Base-by-base conservation (phyloP, 441 rosid species). In the Pelargonium citronellum region DNA sequence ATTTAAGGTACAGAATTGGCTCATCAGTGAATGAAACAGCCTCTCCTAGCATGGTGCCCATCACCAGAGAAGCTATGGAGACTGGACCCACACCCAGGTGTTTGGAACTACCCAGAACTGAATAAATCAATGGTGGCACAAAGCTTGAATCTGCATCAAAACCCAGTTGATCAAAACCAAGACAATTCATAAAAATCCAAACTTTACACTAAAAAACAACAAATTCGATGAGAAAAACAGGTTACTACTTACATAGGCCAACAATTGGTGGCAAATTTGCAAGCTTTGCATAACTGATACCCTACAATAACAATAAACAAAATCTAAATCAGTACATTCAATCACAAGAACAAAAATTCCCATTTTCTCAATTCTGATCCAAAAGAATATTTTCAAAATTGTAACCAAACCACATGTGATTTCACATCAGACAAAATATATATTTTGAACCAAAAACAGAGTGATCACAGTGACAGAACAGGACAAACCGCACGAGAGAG, bases 21-120 rank as follows among this genome's bases (percentile, higher is more conserved):
- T 92, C 89, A 67, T 87, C 74, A 64, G 60, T 78, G 22, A 84
- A 83, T 24, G 98, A 86, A 74, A 91, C 96, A 41, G 81, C 82
- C 67, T 85, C 97, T 66, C 88, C 83, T 7, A 95, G 78, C 99
- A 95, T 95, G 64, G 97, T 87, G 0, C 99, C 99, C 99, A 95
- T 90, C 65, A 95, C 95, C 58, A 95, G 77, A 61, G 99, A 95
- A 72, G 99, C 97, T 71, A 95, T 95, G 5, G 99, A 95, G 69
- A 95, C 99, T 47, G 99, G 99, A 72, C 99, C 99, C 24, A 95
- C 97, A 1, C 81, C 99, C 24, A 95, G 89, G 66, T 95, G 97
- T 63, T 78, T 86, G 22, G 99, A 95, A 83, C 99, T 95, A 65
- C 99, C 99, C 16, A 95, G 87, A 37, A 92, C 79, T 13, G 99